phyloP scores from a whole-genome alignment of 371 early-diverging fungal genomes.

The Mortierella sp. region DNA sequence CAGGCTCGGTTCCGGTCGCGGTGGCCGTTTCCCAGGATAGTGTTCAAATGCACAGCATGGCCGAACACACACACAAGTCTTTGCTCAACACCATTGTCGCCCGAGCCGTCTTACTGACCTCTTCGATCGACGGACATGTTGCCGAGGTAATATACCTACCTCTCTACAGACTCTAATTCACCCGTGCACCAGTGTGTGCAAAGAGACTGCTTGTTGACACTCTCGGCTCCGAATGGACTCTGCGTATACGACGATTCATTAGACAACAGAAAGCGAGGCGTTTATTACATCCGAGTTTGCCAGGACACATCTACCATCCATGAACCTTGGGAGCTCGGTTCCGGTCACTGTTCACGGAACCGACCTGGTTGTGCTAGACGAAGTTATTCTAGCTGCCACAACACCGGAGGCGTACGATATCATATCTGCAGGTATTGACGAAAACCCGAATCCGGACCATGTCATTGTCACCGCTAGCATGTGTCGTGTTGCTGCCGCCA shows the following conservation, averaged over 20 bases:
- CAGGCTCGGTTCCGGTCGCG: constrained; percentile 56
- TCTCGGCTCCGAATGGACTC: background rate
- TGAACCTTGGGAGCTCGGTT: constrained; percentile 28
- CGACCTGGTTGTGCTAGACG: constrained; percentile 68
- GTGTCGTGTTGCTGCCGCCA: no score
- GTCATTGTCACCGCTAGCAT: no score
- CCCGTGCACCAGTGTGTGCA: no score
- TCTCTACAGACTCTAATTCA: no score
- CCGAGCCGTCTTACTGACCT: constrained; percentile 43
- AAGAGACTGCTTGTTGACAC: no score
- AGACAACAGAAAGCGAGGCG: constrained; percentile 41
- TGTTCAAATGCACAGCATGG: constrained; percentile 27
- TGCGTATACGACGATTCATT: background rate
- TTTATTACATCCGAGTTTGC: constrained; percentile 49
- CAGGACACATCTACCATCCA: constrained; percentile 25
- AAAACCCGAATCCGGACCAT: no score
- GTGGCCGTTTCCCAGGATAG: constrained; percentile 38
- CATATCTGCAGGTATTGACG: constrained; percentile 62
- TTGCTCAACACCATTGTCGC: constrained; percentile 34
- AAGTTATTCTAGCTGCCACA: constrained; percentile 72
- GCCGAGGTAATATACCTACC: constrained; percentile 47
- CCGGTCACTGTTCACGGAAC: constrained; percentile 56
- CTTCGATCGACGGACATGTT: constrained; percentile 52
- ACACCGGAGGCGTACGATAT: constrained; percentile 63
- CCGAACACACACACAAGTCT: constrained; percentile 12